Conservation (phyloP, 2,329 filamentous ascomycete genomes). For the Macrophomina phaseolina region DNA sequence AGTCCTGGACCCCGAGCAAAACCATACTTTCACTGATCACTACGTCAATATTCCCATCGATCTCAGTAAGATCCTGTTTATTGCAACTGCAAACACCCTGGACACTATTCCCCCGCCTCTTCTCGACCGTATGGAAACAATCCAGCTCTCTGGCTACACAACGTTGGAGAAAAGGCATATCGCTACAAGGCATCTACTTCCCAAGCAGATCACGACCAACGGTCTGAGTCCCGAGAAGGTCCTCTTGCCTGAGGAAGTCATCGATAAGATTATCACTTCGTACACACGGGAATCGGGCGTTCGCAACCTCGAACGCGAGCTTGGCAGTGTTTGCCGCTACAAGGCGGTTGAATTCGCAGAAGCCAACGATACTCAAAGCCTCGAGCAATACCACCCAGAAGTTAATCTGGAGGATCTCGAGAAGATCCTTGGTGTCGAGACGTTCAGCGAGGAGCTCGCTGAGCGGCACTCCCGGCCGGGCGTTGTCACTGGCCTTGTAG, state of each 20-base stretch:
- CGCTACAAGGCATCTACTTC: conserved; percentile 88
- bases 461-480: conserved; percentile 82
- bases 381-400: conserved; percentile 70
- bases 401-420: conserved; percentile 84
- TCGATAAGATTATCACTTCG: conserved; percentile 93
- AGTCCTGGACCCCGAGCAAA: conserved; percentile 96
- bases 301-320: conserved; percentile 92
- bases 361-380: conserved; percentile 74
- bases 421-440: conserved; percentile 87
- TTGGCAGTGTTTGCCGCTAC: conserved; percentile 90
- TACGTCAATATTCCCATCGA: conserved; percentile 97
- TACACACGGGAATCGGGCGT: conserved; percentile 98
- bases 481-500: conserved; percentile 93
- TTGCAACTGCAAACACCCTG: conserved; percentile 92
- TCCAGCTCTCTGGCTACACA: conserved; percentile 91
- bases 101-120: conserved; percentile 95
- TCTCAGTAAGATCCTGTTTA: conserved; percentile 94
- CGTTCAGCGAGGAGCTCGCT: conserved; percentile 93
- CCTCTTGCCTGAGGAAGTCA: conserved; percentile 77
- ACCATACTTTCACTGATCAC: conserved; percentile 92
- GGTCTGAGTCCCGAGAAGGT: conserved; percentile 80
- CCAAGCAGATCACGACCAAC: conserved; percentile 92
- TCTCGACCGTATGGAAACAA: conserved; percentile 96
- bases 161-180: conserved; percentile 97
- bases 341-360: conserved; percentile 96